Percentiles rank a stretch among this genome's conserved stretches.
These are phyloP conservation scores for Cutaneotrichosporon arboriforme DNA, from an alignment of 1,284 basidiomycete genomes.

Conservation along the genomic window DNA sequence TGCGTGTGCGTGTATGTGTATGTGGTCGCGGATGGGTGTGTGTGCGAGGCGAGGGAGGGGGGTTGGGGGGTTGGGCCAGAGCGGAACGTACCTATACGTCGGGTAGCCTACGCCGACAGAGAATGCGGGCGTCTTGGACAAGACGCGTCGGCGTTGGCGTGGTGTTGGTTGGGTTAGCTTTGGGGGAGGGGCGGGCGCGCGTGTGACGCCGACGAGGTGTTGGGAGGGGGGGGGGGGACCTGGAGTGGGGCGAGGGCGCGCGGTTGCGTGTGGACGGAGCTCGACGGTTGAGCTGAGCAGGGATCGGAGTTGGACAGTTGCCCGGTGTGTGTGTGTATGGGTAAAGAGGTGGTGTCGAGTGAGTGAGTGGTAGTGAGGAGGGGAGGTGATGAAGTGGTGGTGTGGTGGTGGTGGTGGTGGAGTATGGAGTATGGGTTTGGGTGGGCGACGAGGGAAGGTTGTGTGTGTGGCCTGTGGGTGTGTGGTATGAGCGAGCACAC, in stretches of 20 bases:
- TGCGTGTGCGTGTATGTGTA: background rate
- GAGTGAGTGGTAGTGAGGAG: background rate
- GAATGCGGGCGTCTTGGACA: background rate
- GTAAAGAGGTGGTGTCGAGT: background rate
- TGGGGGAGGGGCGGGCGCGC: background rate
- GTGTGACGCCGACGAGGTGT: background rate
- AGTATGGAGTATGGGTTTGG: background rate
- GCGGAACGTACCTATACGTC: conserved; percentile 2
- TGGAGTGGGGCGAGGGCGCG: background rate
- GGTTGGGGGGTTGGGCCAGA: no score
- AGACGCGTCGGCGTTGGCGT: background rate
- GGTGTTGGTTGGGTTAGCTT: background rate
- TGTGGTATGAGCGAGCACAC: background rate
- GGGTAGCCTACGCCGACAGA: background rate
- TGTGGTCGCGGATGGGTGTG: background rate
- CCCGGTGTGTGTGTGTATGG: background rate
- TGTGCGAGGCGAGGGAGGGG: background rate
- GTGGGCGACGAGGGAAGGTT: background rate
- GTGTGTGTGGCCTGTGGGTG: background rate
- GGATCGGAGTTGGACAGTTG: background rate
- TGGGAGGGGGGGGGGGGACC: background rate
- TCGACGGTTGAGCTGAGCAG: background rate
- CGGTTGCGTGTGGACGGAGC: no score
- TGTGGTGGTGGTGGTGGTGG: background rate
- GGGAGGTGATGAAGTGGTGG: background rate